These are phyloP conservation scores for Exobasidium cylindrosporum DNA, from an alignment of 1,284 basidiomycete genomes.

Conservation along the genomic window DNA sequence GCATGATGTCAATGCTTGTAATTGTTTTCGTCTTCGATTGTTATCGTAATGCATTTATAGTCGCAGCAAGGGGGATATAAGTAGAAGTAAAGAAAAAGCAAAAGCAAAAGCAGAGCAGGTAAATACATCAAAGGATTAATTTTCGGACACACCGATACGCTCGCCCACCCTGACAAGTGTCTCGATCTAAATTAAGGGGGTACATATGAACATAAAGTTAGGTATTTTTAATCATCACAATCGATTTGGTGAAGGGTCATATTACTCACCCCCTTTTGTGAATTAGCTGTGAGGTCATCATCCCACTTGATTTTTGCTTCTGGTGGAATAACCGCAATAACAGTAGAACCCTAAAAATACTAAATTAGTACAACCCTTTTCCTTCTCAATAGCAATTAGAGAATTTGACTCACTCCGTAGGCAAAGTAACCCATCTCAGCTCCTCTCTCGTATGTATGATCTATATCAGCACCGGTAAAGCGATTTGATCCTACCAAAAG, in stretches of 20 bases:
- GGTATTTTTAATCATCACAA: no score
- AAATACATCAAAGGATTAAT: not conserved
- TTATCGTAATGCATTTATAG: not conserved
- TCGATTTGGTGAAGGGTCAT: no score
- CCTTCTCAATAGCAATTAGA: not conserved
- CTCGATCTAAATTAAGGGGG: constrained; percentile 14
- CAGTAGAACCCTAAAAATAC: constrained; percentile 11
- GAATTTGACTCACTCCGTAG: constrained; percentile 14
- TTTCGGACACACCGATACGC: constrained; percentile 17
- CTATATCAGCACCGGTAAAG: constrained; percentile 14
- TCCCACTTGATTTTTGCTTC: constrained; percentile 23
- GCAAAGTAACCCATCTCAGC: constrained; percentile 25
- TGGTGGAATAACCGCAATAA: constrained; percentile 24
- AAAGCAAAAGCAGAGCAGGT: not conserved
- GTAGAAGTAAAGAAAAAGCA: not conserved
- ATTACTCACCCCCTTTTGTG: constrained; percentile 9
- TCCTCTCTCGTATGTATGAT: constrained; percentile 16
- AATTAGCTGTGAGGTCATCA: constrained; percentile 21
- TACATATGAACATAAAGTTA: not conserved
- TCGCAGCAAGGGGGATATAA: not conserved
- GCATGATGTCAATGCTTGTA: not conserved
- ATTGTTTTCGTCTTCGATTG: not conserved
- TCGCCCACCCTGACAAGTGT: constrained; percentile 25
- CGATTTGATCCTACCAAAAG: constrained; percentile 25
- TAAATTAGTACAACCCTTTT: not conserved